Evolutionary conservation across 345 rosid genomes (phyloP), one percentile per base, ranked within the genome.

Genomic region (Corchorus capsularis): DNA sequence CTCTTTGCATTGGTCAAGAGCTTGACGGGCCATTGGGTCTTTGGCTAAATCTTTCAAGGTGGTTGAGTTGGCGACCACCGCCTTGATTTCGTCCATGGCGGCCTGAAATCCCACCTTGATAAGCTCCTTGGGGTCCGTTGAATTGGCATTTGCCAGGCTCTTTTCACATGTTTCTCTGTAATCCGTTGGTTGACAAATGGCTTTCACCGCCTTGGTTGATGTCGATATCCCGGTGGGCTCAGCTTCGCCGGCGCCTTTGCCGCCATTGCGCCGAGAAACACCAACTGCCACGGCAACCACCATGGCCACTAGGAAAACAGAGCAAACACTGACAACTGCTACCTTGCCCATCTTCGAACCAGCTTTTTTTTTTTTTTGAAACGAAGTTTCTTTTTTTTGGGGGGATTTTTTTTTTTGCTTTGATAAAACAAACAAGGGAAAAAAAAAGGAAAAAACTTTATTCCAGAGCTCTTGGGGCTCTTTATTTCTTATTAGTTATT

Each of bases 111-210:
- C 84, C 1, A 81, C 77, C 81, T 79, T 86, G 69, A 93, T 86
- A 52, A 94, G 89, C 64, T 88, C 89, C 12, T 78, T 81, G 16
- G 94, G 91, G 68, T 89, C 93, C 6, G 83, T 78, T 19, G 83
- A 75, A 69, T 90, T 85, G 1, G 86, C 86, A 0, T 63, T 20
- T 14, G 73, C 61, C 15, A 94, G 83, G 73, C 86, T 87, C 2
- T 67, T 61, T 49, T 83, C 84, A 49, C 99, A 93, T 2, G 89
- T 79, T 35, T 88, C 69, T 43, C 53, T 86, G 55, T 83, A 89
- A 55, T 90, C 95, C 4, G 94, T 87, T 0, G 92, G 87, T 75
- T 82, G 84, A 74, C 99, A 95, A 20, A 95, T 80, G 19, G 88
- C 80, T 63, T 80, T 55, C 37, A 91, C 80, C 3, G 90, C 88